Percentiles rank a stretch among this genome's conserved stretches.
phyloP scores from a whole-genome alignment of 257 asterid genomes.

The Penstemon davidsonii region DNA sequence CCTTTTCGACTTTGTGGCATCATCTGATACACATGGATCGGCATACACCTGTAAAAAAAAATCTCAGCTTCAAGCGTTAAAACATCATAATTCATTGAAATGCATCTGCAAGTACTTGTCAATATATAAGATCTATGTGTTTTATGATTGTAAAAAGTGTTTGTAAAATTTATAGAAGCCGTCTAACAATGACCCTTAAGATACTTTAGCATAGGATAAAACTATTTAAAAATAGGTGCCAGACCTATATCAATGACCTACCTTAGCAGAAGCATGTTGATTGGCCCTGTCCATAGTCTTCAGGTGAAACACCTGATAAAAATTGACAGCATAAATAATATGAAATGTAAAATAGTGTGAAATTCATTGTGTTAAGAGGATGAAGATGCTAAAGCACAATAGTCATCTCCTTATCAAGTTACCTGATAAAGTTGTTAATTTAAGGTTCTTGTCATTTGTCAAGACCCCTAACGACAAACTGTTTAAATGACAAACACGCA shows the following conservation, averaged over 20 bases:
- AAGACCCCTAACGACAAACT: too few relatives aligned
- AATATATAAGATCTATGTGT: neutral
- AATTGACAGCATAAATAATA: neutral
- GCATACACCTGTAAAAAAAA: slow-evolving; percentile 34
- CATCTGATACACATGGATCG: slow-evolving; percentile 24
- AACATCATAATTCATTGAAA: neutral
- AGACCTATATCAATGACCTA: slow-evolving; percentile 12
- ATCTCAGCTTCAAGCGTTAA: slow-evolving; percentile 14
- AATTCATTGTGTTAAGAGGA: neutral
- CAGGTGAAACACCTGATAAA: slow-evolving; percentile 50
- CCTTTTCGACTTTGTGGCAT: slow-evolving; percentile 37
- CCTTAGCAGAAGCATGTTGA: slow-evolving; percentile 55
- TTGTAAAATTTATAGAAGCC: too few relatives aligned
- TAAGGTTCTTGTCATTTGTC: too few relatives aligned
- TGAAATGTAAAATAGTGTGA: neutral
- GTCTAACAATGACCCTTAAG: too few relatives aligned
- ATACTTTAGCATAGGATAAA: too few relatives aligned
- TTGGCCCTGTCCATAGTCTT: slow-evolving; percentile 59
- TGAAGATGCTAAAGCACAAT: too few relatives aligned
- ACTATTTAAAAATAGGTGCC: too few relatives aligned
- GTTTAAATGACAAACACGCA: too few relatives aligned
- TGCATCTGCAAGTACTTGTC: neutral
- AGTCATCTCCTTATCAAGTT: too few relatives aligned
- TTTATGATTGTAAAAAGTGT: neutral
- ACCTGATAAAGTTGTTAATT: too few relatives aligned